Evolutionary conservation across 2,329 filamentous ascomycete species (phyloP).

Genomic region (Diplodia scrobiculata): DNA sequence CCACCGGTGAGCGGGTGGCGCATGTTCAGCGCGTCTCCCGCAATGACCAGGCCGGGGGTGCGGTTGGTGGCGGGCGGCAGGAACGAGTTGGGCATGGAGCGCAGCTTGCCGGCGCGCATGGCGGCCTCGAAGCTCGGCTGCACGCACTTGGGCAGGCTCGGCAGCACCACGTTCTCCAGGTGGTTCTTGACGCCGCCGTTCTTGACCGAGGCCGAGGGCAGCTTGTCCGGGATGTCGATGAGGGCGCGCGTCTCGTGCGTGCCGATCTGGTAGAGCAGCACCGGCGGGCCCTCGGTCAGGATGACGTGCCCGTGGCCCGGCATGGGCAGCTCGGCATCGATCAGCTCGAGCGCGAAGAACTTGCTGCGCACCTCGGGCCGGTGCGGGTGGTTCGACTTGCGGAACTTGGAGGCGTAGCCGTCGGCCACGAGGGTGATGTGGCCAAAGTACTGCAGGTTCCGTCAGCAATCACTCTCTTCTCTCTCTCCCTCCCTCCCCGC

Average conservation of each 20-base stretch:
- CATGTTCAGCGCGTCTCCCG: constrained; percentile 98
- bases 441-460: constrained; percentile 70
- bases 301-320: constrained; percentile 83
- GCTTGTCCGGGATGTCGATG: constrained; percentile 79
- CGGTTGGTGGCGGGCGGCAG: constrained; percentile 76
- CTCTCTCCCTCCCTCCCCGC: too few species aligned
- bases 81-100: constrained; percentile 95
- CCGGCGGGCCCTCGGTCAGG: constrained; percentile 73
- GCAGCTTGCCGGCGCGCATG: constrained; percentile 73
- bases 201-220: constrained; percentile 70
- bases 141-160: constrained; percentile 70
- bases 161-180: constrained; percentile 76
- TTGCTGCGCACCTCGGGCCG: constrained; percentile 74
- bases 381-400: constrained; percentile 71
- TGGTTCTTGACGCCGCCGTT: constrained; percentile 84
- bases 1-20: constrained; percentile 96
- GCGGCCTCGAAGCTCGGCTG: constrained; percentile 74
- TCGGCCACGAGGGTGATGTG: constrained; percentile 86
- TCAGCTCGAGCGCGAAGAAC: constrained; percentile 91
- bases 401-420: constrained; percentile 89
- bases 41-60: constrained; percentile 71
- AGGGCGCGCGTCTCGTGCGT: constrained; percentile 89
- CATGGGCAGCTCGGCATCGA: constrained; percentile 77
- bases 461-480: background rate
- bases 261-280: constrained; percentile 96